Percentiles rank a stretch among this genome's conserved stretches.
Evolutionary conservation across 306 rosid species (phyloP).

Genomic region (Rosa lucieae): DNA sequence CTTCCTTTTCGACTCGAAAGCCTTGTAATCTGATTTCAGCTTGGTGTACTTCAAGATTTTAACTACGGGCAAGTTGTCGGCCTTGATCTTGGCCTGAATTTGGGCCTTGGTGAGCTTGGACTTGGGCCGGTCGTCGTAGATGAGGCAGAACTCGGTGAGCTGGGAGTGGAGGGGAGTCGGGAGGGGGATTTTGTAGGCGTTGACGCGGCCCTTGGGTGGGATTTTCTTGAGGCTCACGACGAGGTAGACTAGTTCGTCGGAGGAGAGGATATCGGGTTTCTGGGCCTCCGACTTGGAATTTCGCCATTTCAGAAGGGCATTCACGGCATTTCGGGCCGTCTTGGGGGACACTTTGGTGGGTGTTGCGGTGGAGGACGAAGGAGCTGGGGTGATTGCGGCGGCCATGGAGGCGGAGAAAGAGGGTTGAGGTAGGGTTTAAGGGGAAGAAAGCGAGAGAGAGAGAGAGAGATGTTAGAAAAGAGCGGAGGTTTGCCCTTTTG

Average conservation of each 20-base stretch:
- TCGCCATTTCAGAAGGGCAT: conserved; percentile 67
- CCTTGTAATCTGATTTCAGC: conserved; percentile 62
- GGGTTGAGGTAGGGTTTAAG: conserved; percentile 6
- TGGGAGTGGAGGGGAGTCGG: conserved; percentile 52
- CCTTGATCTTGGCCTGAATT: conserved; percentile 45
- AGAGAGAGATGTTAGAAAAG: background rate
- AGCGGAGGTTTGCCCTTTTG: too few relatives aligned
- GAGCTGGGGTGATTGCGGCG: conserved; percentile 26
- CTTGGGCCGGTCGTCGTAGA: conserved; percentile 70
- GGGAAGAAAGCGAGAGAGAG: background rate
- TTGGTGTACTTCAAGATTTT: conserved; percentile 62
- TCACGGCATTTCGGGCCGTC: conserved; percentile 47
- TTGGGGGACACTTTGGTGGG: conserved; percentile 16
- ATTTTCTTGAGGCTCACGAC: conserved; percentile 58
- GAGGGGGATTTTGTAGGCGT: conserved; percentile 60
- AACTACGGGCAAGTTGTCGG: conserved; percentile 54
- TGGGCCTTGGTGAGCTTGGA: conserved; percentile 46
- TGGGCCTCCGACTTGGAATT: conserved; percentile 32
- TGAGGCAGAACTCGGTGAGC: conserved; percentile 59
- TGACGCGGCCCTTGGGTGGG: conserved; percentile 52
- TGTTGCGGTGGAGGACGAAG: conserved; percentile 16
- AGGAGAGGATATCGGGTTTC: conserved; percentile 58
- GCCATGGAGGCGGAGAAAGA: conserved; percentile 17
- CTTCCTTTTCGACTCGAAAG: conserved; percentile 75
- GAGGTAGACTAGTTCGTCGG: conserved; percentile 63